Conservation (phyloP, 345 rosid genomes). For the Eucalyptus marginata region DNA sequence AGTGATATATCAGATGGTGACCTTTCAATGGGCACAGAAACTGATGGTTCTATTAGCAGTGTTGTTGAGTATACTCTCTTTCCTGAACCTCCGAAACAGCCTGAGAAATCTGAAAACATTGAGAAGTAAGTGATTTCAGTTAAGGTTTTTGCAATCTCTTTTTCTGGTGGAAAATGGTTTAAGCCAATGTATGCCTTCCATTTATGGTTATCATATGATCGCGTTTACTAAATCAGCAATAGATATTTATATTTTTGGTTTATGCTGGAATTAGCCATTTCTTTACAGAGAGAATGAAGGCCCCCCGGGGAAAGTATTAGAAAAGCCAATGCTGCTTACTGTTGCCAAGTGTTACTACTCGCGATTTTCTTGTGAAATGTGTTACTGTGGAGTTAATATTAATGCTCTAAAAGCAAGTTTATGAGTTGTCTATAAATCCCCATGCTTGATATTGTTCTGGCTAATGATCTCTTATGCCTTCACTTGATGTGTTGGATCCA, state of each 20-base stretch:
- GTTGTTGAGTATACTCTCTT: conserved; percentile 68
- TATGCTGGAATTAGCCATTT: background rate
- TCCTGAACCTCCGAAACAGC: conserved; percentile 44
- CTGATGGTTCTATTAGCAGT: conserved; percentile 68
- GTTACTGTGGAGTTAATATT: conserved; percentile 18
- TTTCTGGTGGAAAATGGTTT: background rate
- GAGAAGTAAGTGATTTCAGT: conserved; percentile 38
- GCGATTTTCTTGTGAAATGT: background rate
- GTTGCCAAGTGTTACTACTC: background rate
- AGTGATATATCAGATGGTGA: conserved; percentile 89
- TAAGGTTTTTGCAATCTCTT: background rate
- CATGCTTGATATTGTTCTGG: background rate
- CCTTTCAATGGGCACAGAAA: conserved; percentile 91
- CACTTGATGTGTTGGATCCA: background rate
- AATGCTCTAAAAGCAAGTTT: background rate
- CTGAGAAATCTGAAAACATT: conserved; percentile 29
- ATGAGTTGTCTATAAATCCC: background rate
- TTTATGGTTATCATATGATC: background rate
- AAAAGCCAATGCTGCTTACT: background rate
- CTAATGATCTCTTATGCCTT: background rate
- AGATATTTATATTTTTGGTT: background rate
- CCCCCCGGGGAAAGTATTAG: background rate
- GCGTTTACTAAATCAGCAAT: background rate
- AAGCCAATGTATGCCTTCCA: background rate
- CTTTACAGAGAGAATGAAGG: background rate